These are phyloP conservation scores for Mortierella polycephala DNA, from an alignment of 371 early-diverging fungal genomes.

Conservation along the genomic window DNA sequence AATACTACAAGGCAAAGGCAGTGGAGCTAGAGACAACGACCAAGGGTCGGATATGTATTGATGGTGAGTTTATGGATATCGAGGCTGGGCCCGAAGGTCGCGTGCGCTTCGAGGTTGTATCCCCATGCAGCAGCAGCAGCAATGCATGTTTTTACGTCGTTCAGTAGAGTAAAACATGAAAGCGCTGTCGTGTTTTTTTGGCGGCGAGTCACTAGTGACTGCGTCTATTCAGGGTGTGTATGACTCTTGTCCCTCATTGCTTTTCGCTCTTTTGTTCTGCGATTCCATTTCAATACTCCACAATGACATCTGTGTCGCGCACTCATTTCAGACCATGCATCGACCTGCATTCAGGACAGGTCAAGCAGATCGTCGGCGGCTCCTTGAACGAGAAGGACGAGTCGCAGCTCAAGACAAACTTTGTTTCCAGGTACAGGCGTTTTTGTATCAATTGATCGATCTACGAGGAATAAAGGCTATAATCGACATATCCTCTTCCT, in stretches of 20 bases:
- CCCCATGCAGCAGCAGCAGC: background rate
- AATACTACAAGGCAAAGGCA: conserved; percentile 37
- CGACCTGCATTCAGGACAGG: conserved; percentile 95
- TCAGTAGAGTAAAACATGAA: too few species aligned
- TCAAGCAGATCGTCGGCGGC: conserved; percentile 98
- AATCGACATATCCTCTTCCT: background rate
- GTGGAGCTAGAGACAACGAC: conserved; percentile 26
- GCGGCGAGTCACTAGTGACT: too few species aligned
- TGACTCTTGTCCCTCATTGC: background rate
- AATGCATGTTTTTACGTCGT: too few species aligned
- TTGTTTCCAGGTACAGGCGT: conserved; percentile 79
- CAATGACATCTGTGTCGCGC: conserved; percentile 37
- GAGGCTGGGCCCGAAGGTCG: conserved; percentile 26
- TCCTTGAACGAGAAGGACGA: conserved; percentile 79
- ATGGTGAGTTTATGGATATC: conserved; percentile 41
- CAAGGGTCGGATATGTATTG: conserved; percentile 28
- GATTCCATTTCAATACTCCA: background rate
- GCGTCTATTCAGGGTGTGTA: background rate
- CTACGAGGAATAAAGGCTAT: background rate
- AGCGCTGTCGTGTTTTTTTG: too few species aligned
- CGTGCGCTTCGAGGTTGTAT: conserved; percentile 22
- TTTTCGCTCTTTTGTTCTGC: background rate
- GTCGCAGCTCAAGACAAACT: conserved; percentile 85
- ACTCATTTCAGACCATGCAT: conserved; percentile 94
- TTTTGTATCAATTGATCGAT: background rate